Conservation (phyloP, 805 yeast genomes). For the Candida multigemmis region DNA sequence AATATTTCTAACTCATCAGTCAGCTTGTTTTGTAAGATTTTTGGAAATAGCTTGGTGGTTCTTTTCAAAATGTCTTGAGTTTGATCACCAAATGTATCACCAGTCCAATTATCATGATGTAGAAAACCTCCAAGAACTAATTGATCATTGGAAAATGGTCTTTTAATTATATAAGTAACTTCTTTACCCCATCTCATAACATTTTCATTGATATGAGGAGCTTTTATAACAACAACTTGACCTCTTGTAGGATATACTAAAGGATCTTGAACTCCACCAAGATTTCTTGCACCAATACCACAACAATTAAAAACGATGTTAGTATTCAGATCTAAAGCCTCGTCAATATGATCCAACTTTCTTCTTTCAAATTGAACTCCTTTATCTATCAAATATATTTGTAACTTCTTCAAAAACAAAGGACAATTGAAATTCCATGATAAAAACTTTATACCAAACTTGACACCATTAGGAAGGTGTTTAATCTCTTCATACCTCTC, state of each 20-base stretch:
- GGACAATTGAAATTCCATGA: constrained; percentile 75
- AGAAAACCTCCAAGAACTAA: constrained; percentile 69
- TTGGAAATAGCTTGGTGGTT: constrained; percentile 43
- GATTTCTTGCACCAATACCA: constrained; percentile 56
- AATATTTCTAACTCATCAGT: constrained; percentile 38
- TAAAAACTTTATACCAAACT: constrained; percentile 45
- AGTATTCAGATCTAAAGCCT: constrained; percentile 37
- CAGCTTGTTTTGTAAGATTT: constrained; percentile 30
- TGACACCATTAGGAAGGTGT: constrained; percentile 43
- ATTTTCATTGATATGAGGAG: constrained; percentile 60
- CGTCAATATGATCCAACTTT: constrained; percentile 43
- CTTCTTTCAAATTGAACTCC: constrained; percentile 47
- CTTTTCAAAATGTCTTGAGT: constrained; percentile 55
- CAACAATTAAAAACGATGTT: constrained; percentile 64
- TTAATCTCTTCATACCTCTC: constrained; percentile 29
- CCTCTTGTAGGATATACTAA: constrained; percentile 69
- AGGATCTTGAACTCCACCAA: constrained; percentile 60
- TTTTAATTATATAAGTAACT: constrained; percentile 63
- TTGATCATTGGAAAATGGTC: constrained; percentile 59
- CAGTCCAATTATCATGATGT: constrained; percentile 55
- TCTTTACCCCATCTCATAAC: constrained; percentile 52
- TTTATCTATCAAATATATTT: constrained; percentile 27
- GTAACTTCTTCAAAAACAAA: constrained; percentile 40
- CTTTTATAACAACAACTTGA: constrained; percentile 64
- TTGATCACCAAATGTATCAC: constrained; percentile 48